Base-by-base conservation (phyloP, 2,329 filamentous ascomycete genomes). In the Penicillium palitans region DNA sequence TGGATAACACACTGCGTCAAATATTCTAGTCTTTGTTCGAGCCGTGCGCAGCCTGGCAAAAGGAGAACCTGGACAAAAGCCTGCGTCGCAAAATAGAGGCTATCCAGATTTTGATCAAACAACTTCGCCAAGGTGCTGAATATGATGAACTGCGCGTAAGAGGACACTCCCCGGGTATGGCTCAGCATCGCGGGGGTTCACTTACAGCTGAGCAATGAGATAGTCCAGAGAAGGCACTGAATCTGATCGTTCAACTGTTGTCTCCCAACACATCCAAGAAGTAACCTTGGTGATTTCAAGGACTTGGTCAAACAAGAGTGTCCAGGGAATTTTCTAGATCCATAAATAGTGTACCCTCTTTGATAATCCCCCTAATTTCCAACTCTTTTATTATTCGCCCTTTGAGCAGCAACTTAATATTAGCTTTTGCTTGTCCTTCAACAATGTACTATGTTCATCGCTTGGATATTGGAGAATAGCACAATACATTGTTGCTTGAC, bases 81-180 rank as follows among this genome's bases (percentile, higher is more conserved):
- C 24, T 29, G 9, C 4, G 13, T 29, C 2, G 7, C 9, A n/a
- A 19, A n/a, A 29, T 1, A 12, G 2, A 7, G 42, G 29, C 15
- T 19, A 29, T 45, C 25, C 6, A 12, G 19, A 7, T 0, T 13
- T n/a, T 29, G 24, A 29, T 45, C 42, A 0, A 17, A n/a, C 2
- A 13, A 27, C 9, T 45, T 25, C 17, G 1, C 24, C 2, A n/a
- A 12, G n/a, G 8, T 29, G 3, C 9, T 29, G 15, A 29, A 45
- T 29, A 45, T 29, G 25, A 29, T 6, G 9, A 45, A 45, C 6
- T 45, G 5, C 25, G 25, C 25, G 13, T 19, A 17, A n/a, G 17
- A 8, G 17, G 5, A 8, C 1, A 6, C 19, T 0, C 10, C 6
- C 1, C 1, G 10, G 17, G 5, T 5, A 29, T 29, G 10, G 13